phyloP scores from a whole-genome alignment of 345 rosid species.

The Diplotaxis tenuifolia region DNA sequence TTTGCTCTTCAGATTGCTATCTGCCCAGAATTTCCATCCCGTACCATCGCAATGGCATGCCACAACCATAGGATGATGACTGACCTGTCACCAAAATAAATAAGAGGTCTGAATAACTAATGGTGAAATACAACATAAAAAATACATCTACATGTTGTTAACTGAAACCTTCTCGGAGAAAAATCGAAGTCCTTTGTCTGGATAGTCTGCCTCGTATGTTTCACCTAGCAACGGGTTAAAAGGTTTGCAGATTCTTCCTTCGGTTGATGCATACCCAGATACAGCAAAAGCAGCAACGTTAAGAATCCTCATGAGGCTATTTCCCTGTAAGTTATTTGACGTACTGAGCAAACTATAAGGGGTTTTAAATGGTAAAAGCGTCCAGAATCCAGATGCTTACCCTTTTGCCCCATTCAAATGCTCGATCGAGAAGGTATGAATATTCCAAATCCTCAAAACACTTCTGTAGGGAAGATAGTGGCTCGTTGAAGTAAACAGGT shows the following conservation, averaged over 20 bases:
- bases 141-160: neutral
- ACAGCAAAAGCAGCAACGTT: conserved; percentile 99
- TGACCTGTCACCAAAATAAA: conserved; percentile 70
- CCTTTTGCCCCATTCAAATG: conserved; percentile 89
- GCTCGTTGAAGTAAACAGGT: conserved; percentile 99
- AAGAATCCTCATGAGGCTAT: conserved; percentile 88
- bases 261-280: conserved; percentile 96
- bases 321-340: conserved; percentile 55
- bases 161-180: conserved; percentile 86
- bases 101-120: conserved; percentile 12
- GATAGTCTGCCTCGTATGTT: conserved; percentile 92
- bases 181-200: conserved; percentile 91
- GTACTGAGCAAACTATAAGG: neutral
- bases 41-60: conserved; percentile 98
- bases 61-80: conserved; percentile 98
- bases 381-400: conserved; percentile 29
- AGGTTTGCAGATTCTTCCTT: conserved; percentile 97
- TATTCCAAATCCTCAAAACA: conserved; percentile 98
- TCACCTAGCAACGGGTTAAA: conserved; percentile 98
- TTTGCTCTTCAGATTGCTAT: conserved; percentile 93
- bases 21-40: conserved; percentile 99
- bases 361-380: conserved; percentile 22
- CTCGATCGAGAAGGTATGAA: conserved; percentile 86
- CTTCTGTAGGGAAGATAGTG: conserved; percentile 94
- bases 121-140: neutral